Evolutionary conservation across 2,329 filamentous ascomycete genomes (phyloP).

Genomic region (Pyrenophora seminiperda): DNA sequence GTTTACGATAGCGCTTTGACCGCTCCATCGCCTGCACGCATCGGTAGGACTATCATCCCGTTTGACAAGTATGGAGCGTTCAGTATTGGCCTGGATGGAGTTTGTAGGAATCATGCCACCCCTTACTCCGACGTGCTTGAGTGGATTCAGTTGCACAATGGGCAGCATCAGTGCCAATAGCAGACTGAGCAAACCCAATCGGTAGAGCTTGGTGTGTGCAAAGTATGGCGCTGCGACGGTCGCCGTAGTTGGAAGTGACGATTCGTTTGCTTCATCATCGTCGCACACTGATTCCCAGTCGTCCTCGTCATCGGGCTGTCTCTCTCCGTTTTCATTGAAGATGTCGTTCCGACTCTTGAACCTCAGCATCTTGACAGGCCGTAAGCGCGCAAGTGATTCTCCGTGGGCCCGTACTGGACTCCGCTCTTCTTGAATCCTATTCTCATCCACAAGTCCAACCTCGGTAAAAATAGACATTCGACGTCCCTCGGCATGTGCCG

Average conservation of each 20-base stretch:
- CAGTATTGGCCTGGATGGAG: slow-evolving; percentile 22
- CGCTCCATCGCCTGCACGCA: slow-evolving; percentile 47
- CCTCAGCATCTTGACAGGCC: slow-evolving; percentile 37
- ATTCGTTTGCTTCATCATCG: slow-evolving; percentile 28
- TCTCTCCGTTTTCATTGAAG: slow-evolving; percentile 23
- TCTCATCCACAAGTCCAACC: slow-evolving; percentile 46
- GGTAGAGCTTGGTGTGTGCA: slow-evolving; percentile 32
- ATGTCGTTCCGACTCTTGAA: slow-evolving; percentile 42
- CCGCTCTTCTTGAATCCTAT: slow-evolving; percentile 35
- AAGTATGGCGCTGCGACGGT: slow-evolving; percentile 10
- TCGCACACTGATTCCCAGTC: slow-evolving; percentile 39
- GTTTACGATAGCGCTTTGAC: slow-evolving; percentile 67
- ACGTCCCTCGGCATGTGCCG: slow-evolving; percentile 21
- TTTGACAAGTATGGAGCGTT: slow-evolving; percentile 24
- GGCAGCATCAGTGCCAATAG: slow-evolving; percentile 43
- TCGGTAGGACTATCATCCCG: slow-evolving; percentile 42
- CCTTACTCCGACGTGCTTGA: slow-evolving; percentile 33
- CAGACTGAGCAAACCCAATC: slow-evolving; percentile 36
- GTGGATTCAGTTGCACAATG: slow-evolving; percentile 36
- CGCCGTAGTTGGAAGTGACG: background rate
- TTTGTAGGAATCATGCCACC: slow-evolving; percentile 33
- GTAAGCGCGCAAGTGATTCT: slow-evolving; percentile 25
- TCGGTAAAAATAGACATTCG: slow-evolving; percentile 46
- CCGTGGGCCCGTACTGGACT: slow-evolving; percentile 36
- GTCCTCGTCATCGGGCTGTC: slow-evolving; percentile 19